These are phyloP conservation scores for Ustilago trichophora DNA, from an alignment of 1,284 basidiomycete genomes.

Conservation along the genomic window DNA sequence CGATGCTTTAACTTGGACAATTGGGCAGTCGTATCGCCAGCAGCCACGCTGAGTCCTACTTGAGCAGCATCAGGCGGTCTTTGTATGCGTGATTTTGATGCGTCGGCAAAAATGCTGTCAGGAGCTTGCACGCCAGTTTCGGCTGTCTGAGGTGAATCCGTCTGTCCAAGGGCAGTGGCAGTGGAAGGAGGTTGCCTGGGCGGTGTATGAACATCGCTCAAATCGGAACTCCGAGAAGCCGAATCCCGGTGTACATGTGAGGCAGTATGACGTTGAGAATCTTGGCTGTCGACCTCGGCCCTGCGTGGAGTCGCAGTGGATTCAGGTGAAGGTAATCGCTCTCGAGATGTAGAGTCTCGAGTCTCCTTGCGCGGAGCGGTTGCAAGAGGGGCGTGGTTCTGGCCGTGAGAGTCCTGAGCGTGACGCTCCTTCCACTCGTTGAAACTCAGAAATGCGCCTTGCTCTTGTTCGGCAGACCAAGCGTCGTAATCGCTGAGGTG, in stretches of 20 bases:
- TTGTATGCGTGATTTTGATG: background rate
- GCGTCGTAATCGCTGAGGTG: conserved; percentile 36
- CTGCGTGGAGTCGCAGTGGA: background rate
- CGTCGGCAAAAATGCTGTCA: background rate
- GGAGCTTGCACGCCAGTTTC: background rate
- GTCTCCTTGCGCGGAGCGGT: background rate
- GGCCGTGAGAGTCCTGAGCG: conserved; percentile 3
- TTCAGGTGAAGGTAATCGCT: background rate
- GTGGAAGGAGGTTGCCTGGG: background rate
- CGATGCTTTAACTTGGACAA: conserved; percentile 60
- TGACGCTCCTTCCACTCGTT: conserved; percentile 43
- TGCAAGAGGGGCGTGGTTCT: background rate
- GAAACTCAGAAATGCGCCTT: conserved; percentile 38
- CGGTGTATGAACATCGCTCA: background rate
- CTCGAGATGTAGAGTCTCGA: background rate
- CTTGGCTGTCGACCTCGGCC: background rate
- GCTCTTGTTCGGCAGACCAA: conserved; percentile 46
- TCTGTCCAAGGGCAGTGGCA: background rate
- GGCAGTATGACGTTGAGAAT: background rate
- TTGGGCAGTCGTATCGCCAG: conserved; percentile 39
- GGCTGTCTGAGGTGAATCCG: background rate
- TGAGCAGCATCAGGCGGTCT: background rate
- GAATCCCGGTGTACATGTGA: background rate
- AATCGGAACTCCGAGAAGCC: background rate
- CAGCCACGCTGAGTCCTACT: conserved; percentile 20